A percentile compares a stretch with the other conserved stretches of the same genome.
phyloP scores from a whole-genome alignment of 495 filamentous ascomycete species.

The Trichoderma asperelloides region DNA sequence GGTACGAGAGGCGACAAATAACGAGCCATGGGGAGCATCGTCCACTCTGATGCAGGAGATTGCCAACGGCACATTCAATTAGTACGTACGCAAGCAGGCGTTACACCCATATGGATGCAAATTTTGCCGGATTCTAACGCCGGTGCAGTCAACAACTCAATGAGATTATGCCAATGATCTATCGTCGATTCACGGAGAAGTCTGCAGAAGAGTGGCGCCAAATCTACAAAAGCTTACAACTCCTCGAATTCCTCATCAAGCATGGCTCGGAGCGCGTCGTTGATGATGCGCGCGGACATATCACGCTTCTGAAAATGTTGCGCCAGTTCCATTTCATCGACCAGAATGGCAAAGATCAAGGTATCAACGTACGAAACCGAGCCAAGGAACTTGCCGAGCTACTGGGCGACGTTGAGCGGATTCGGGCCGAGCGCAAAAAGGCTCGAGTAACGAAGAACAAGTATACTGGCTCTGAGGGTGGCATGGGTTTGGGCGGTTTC shows the following conservation, averaged over 20 bases:
- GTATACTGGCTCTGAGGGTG: constrained; percentile 88
- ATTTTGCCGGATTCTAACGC: constrained; percentile 1
- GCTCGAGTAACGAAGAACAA: constrained; percentile 82
- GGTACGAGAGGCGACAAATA: constrained; percentile 96
- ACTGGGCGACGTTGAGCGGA: constrained; percentile 85
- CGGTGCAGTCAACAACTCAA: constrained; percentile 77
- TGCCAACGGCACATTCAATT: constrained; percentile 94
- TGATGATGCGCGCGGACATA: constrained; percentile 90
- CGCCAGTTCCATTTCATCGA: constrained; percentile 98
- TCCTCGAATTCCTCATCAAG: constrained; percentile 96
- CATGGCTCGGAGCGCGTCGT: constrained; percentile 97
- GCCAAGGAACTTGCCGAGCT: constrained; percentile 93
- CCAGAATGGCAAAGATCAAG: constrained; percentile 93
- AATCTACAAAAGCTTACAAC: constrained; percentile 95
- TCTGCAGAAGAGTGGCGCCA: constrained; percentile 97
- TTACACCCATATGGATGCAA: not conserved
- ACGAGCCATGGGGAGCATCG: constrained; percentile 93
- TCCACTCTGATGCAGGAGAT: constrained; percentile 90
- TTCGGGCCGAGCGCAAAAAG: constrained; percentile 91
- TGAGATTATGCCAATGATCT: constrained; percentile 99
- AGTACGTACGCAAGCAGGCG: constrained; percentile 54
- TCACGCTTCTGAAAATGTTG: constrained; percentile 94
- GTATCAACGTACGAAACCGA: constrained; percentile 93
- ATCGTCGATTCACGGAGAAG: constrained; percentile 98
- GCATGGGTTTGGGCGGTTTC: constrained; percentile 48